Evolutionary conservation across 768 basidiomycete genomes (phyloP), one percentile per base, ranked within the genome.

Genomic region (Gyrodon lividus): DNA sequence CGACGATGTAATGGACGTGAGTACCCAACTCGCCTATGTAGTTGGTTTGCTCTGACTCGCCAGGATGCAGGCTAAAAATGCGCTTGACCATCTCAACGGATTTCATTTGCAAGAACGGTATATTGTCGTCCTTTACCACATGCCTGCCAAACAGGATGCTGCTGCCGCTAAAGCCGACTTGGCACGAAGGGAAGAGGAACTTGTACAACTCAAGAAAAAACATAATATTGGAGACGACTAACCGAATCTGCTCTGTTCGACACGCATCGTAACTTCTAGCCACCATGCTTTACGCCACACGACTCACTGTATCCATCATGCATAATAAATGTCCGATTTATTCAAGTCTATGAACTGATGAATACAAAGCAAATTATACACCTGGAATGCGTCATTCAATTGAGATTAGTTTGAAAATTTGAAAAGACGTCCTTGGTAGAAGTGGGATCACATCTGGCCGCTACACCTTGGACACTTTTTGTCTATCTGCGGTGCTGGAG

Each of bases 21-120:
- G 85, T 75, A 13, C 13, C 14, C 22, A 34, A 8, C 42, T 26
- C 52, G 24, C 30, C 10, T 4, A 14, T 30, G 14, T 20, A 13
- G 2, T 14, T 34, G 34, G 39, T 46, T 45, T 22, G 45, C 48
- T 59, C 37, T 65, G 58, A 54, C 46, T 54, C 51, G 48, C 47
- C 45, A 34, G 37, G 48, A 43, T 48, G 12, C 63, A 97, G 91
- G 96, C 96, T 19, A 96, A 97, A 72, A 94, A 95, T 64, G 96
- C 96, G 0, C 82, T 97, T 50, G 95, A 95, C 65, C 94, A 97
- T 70, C 70, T 98, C 64, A 98, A 98, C 61, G 96, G 96, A 40
- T 99, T 99, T 75, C 96, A 99, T 74, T 70, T 99, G 52, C 93
- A 94, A 74, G 96, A 97, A 71, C 88, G 96, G 22, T 99, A 98